Evolutionary conservation across 2,329 filamentous ascomycete genomes (phyloP), one percentile per base, ranked within the genome.

Genomic region (Colletotrichum tamarilloi): DNA sequence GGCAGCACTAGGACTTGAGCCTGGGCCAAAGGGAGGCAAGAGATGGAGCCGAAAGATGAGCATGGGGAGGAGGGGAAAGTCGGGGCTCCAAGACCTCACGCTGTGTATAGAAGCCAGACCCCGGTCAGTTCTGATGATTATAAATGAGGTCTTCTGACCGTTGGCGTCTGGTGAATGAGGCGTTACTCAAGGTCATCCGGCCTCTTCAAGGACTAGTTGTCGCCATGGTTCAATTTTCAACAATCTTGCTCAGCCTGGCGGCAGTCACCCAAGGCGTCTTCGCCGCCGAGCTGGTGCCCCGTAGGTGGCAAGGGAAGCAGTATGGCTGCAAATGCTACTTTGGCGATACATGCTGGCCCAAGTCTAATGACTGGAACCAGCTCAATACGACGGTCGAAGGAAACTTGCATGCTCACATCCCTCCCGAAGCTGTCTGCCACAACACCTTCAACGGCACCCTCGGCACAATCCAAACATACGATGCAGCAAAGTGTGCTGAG

Each of bases 371-470:
- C 7, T 82, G 80, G 81, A 42, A 76, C 26, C 74, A 57, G 12
- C 72, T 85, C 32, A 84, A 85, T 75, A 62, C 75, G 16, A 83
- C 81, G 1, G 79, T 84, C 19, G 77, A 77, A 16, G 83, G 83
- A 1, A 83, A 81, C 64, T 79, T 85, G 1, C 46, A 73, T 65
- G 72, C 79, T 12, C 75, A 79, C 35, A 70, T 81, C 30, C 81
- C 80, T 11, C 80, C 79, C 0, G 80, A 77, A 3, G 76, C 79
- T 4, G 74, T 77, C 8, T 85, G 83, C 75, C 79, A 84, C 77
- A 77, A 82, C 73, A 80, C 75, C 14, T 83, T 84, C 67, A 74
- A 83, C n/a, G 82, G 83, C 0, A 81, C 81, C 3, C 76, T 84
- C 22, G 83, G 83, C 22, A 78, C 76, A 5, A 42, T 82, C 9